phyloP scores from a whole-genome alignment of 441 rosid genomes.

The Gossypium trilobum region DNA sequence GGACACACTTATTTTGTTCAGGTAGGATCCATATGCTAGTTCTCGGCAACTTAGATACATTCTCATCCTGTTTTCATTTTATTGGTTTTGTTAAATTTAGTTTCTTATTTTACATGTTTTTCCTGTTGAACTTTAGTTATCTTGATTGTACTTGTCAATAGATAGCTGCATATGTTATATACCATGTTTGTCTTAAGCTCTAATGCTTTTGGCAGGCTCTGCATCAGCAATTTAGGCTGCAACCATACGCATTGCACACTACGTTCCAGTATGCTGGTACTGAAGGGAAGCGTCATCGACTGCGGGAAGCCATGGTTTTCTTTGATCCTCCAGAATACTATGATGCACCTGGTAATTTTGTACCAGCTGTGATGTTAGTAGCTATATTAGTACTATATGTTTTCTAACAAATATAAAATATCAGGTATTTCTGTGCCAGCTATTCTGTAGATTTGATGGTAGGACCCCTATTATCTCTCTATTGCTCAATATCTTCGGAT shows the following conservation, averaged over 20 bases:
- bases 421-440: neutral
- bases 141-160: slow-evolving; percentile 6
- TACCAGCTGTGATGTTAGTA: neutral
- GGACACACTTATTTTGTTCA: slow-evolving; percentile 96
- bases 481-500: neutral
- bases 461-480: slow-evolving; percentile 4
- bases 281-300: slow-evolving; percentile 92
- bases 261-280: slow-evolving; percentile 98
- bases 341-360: slow-evolving; percentile 60
- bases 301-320: slow-evolving; percentile 85
- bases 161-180: neutral
- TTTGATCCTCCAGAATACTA: slow-evolving; percentile 89
- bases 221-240: slow-evolving; percentile 78
- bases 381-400: neutral
- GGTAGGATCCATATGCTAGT: slow-evolving; percentile 35
- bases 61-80: slow-evolving; percentile 6
- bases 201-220: slow-evolving; percentile 50
- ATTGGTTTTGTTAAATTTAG: neutral
- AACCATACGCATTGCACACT: slow-evolving; percentile 93
- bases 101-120: neutral
- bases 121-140: slow-evolving; percentile 8
- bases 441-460: neutral
- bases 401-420: neutral
- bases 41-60: slow-evolving; percentile 5
- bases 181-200: slow-evolving; percentile 17